Conservation (phyloP, 148 eudicot species). For the Vaccinium corymbosum region DNA sequence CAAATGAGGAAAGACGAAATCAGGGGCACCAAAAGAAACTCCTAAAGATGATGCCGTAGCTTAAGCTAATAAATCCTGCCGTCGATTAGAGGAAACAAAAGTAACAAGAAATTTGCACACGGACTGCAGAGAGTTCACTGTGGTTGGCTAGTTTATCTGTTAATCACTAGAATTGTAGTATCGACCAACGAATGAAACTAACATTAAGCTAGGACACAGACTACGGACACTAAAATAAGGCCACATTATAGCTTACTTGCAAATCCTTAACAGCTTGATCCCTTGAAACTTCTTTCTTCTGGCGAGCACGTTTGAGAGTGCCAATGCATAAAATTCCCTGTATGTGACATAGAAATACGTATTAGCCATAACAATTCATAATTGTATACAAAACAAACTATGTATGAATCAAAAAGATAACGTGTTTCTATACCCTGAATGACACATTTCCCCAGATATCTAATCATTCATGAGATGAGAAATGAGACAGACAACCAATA, state of each 20-base stretch:
- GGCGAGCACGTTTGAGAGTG: conserved; percentile 72
- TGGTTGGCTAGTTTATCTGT: background rate
- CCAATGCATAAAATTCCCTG: conserved; percentile 93
- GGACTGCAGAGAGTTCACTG: background rate
- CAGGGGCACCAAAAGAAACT: background rate
- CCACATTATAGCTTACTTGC: conserved; percentile 42
- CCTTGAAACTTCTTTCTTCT: conserved; percentile 57
- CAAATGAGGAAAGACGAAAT: no score
- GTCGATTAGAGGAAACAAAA: background rate
- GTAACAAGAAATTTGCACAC: background rate
- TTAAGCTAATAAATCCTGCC: background rate
- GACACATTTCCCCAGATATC: background rate
- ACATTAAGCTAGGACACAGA: background rate
- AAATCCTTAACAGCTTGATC: conserved; percentile 74
- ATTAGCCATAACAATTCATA: background rate
- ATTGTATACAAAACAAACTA: background rate
- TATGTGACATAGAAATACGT: conserved; percentile 1
- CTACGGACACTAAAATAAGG: background rate
- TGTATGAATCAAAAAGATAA: background rate
- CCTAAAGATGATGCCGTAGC: background rate
- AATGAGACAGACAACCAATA: background rate
- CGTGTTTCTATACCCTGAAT: background rate
- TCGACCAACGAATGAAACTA: background rate
- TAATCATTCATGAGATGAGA: background rate
- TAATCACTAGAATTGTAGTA: background rate